phyloP scores from a whole-genome alignment of 2,329 filamentous ascomycete genomes.

The Aspergillus cejpii region DNA sequence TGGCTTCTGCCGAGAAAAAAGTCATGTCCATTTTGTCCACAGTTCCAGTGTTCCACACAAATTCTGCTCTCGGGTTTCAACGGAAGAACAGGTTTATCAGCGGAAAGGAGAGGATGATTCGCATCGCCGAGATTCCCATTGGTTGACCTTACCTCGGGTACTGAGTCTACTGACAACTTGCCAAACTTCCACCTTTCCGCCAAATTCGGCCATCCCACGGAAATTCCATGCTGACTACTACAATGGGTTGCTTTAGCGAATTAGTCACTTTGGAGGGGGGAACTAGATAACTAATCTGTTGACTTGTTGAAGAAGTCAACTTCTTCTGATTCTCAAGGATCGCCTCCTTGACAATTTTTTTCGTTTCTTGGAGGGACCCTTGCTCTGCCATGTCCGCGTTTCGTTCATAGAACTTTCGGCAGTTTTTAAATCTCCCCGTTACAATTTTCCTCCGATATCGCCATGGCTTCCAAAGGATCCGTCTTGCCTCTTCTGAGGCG shows the following conservation, averaged over 20 bases:
- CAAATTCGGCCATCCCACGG: not conserved
- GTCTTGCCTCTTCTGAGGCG: constrained; percentile 40
- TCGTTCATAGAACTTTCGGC: constrained; percentile 6
- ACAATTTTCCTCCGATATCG: constrained; percentile 5
- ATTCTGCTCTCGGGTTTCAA: not conserved
- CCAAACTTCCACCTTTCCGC: constrained; percentile 2
- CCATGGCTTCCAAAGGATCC: constrained; percentile 39
- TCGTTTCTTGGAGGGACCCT: not conserved
- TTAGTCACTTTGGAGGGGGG: not conserved
- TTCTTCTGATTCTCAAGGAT: not conserved
- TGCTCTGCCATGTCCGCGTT: constrained; percentile 12
- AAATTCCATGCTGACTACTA: too few species aligned
- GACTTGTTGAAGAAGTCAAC: too few species aligned
- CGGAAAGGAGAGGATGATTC: constrained; percentile 16
- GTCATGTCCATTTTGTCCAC: too few species aligned
- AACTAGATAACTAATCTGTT: too few species aligned
- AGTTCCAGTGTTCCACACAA: too few species aligned
- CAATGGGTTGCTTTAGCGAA: too few species aligned
- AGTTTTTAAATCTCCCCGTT: too few species aligned
- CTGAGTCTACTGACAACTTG: constrained; percentile 5
- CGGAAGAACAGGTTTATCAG: not conserved
- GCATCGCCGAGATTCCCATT: constrained; percentile 24
- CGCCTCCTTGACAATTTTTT: not conserved
- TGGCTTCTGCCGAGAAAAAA: too few species aligned
- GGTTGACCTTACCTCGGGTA: constrained; percentile 25